phyloP scores from a whole-genome alignment of 192 early-diverging fungal genomes.

The Entophlyctis helioformis region DNA sequence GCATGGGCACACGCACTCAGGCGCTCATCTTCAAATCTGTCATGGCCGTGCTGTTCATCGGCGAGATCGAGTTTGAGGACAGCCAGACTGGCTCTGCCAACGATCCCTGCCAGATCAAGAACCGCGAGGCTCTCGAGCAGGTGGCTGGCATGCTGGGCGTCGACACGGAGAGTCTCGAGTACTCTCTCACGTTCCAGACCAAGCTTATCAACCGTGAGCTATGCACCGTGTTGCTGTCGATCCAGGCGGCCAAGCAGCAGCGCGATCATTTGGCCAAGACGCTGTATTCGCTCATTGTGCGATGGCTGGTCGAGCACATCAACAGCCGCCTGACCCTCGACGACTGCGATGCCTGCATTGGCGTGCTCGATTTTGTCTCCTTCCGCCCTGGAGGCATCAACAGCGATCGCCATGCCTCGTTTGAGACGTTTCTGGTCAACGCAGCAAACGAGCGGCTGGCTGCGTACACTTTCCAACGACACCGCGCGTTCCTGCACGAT shows the following conservation, averaged over 20 bases:
- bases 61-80: slow-evolving; percentile 75
- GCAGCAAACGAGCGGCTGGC: slow-evolving; percentile 46
- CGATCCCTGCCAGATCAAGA: slow-evolving; percentile 67
- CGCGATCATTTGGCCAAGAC: slow-evolving; percentile 69
- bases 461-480: slow-evolving; percentile 40
- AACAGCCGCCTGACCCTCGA: slow-evolving; percentile 69
- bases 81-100: too few species aligned
- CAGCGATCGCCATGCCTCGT: slow-evolving; percentile 4
- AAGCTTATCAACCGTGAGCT: slow-evolving; percentile 72
- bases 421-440: slow-evolving; percentile 39
- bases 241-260: slow-evolving; percentile 60
- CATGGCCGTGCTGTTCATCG: slow-evolving; percentile 82
- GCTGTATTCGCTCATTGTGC: slow-evolving; percentile 80
- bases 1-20: slow-evolving; percentile 50
- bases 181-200: slow-evolving; percentile 67
- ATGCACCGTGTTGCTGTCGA: slow-evolving; percentile 82
- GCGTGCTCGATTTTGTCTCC: slow-evolving; percentile 65
- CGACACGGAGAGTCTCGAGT: slow-evolving; percentile 51
- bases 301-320: slow-evolving; percentile 84
- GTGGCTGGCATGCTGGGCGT: slow-evolving; percentile 76
- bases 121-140: slow-evolving; percentile 57
- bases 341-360: slow-evolving; percentile 74
- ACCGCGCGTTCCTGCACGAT: slow-evolving; percentile 45
- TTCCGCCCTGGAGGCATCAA: slow-evolving; percentile 38
- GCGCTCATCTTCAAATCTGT: slow-evolving; percentile 71